A percentile compares a stretch with the other conserved stretches of the same genome.
These are phyloP conservation scores for Kazachstania viticola DNA, from an alignment of 805 yeast species.

Conservation along the genomic window DNA sequence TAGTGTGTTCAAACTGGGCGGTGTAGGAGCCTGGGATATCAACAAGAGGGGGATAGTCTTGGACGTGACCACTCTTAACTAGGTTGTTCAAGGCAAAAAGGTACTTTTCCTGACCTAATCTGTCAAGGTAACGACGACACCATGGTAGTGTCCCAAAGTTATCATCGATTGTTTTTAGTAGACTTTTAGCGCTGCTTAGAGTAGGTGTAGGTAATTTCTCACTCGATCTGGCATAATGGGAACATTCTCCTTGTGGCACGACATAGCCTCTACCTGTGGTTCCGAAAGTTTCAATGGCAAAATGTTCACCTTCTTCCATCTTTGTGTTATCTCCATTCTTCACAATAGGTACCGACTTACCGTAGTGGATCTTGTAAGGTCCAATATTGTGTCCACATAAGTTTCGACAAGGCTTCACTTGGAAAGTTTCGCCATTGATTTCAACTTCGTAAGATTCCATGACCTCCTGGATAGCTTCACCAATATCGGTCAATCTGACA, in stretches of 20 bases:
- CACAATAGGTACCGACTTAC: constrained; percentile 93
- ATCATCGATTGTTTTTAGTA: constrained; percentile 58
- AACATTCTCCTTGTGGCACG: constrained; percentile 76
- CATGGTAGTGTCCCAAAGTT: constrained; percentile 92
- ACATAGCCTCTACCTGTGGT: constrained; percentile 94
- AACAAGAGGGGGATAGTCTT: constrained; percentile 86
- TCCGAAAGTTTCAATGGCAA: constrained; percentile 97
- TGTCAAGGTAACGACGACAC: constrained; percentile 90
- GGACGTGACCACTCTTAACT: constrained; percentile 77
- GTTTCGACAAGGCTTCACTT: constrained; percentile 81
- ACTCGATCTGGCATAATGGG: constrained; percentile 71
- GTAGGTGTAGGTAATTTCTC: constrained; percentile 33
- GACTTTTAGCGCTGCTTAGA: constrained; percentile 55
- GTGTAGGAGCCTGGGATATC: constrained; percentile 82
- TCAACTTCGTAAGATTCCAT: constrained; percentile 96
- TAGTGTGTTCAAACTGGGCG: constrained; percentile 94
- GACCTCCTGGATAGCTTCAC: constrained; percentile 90
- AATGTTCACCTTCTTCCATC: constrained; percentile 98
- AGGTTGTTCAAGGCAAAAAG: constrained; percentile 74
- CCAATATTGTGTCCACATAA: constrained; percentile 90
- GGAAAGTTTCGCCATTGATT: constrained; percentile 72
- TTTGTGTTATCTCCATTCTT: constrained; percentile 87
- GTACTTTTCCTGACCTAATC: constrained; percentile 86
- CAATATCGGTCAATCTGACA: constrained; percentile 88
- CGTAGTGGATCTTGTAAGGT: constrained; percentile 80